Conservation (phyloP, 202 grass and related monocot species). For the Carex sylvatica region DNA sequence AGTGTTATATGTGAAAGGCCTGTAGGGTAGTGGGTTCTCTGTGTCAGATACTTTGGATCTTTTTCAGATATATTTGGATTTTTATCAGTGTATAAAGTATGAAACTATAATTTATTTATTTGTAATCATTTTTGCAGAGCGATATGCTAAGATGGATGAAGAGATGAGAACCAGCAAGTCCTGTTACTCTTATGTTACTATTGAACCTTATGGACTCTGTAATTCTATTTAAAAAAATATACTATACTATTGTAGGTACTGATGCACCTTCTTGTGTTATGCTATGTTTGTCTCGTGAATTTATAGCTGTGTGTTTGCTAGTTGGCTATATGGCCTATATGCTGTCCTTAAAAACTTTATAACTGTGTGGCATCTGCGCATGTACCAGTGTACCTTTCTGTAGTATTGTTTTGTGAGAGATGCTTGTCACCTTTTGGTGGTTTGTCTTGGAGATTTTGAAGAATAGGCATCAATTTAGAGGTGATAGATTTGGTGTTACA, state of each 20-base stretch:
- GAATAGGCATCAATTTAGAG: neutral
- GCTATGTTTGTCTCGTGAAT: constrained; percentile 4
- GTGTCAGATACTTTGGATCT: neutral
- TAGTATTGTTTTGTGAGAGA: neutral
- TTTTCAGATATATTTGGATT: no score
- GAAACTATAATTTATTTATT: neutral
- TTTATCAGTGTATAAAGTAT: neutral
- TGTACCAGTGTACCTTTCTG: constrained; percentile 7
- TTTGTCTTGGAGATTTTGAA: neutral
- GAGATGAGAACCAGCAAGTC: constrained; percentile 2
- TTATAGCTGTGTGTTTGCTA: constrained; percentile 14
- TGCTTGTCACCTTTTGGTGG: constrained; percentile 1
- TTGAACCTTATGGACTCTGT: constrained; percentile 18
- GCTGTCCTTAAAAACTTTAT: neutral
- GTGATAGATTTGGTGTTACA: no score
- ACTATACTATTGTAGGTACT: constrained; percentile 10
- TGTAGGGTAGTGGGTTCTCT: neutral
- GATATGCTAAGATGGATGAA: neutral
- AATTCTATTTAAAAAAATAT: constrained; percentile 1
- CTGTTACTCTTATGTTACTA: constrained; percentile 7
- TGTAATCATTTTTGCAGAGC: neutral
- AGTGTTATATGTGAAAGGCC: neutral
- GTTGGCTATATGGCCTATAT: constrained; percentile 13
- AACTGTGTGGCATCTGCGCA: neutral
- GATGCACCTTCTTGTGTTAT: constrained; percentile 7